A percentile compares a stretch with the other conserved stretches of the same genome.
Conservation (phyloP, 495 filamentous ascomycete species). For the Penicillium cataractarum region DNA sequence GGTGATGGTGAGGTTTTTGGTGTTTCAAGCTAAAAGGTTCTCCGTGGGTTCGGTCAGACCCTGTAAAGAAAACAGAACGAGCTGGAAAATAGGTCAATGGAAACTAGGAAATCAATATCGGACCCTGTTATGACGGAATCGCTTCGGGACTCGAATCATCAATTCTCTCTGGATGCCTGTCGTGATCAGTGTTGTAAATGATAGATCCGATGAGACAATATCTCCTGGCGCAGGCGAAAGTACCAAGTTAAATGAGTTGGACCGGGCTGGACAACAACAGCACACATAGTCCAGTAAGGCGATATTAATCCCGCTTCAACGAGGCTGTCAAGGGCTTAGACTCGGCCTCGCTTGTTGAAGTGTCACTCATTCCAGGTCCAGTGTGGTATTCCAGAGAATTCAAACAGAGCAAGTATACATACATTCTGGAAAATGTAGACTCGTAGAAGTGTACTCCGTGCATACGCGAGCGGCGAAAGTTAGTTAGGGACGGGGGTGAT, state of each 20-base stretch:
- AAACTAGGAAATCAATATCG: not conserved
- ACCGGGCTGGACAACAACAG: not conserved
- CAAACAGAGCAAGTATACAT: not conserved
- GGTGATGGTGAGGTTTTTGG: not conserved
- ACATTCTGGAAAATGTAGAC: not conserved
- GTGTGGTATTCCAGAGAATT: not conserved
- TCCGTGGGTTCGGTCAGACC: not conserved
- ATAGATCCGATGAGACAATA: not conserved
- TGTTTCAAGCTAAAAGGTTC: conserved; percentile 13
- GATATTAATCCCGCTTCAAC: not conserved
- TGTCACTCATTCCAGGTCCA: not conserved
- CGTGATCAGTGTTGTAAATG: not conserved
- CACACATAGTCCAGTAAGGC: not conserved
- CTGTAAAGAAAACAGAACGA: not conserved
- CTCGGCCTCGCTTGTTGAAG: not conserved
- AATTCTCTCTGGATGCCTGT: not conserved
- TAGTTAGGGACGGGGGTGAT: not conserved
- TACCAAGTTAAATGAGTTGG: not conserved
- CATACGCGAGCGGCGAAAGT: not conserved
- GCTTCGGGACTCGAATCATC: not conserved
- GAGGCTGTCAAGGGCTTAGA: not conserved
- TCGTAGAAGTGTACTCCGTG: not conserved
- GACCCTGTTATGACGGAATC: not conserved
- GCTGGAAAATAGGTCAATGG: not conserved
- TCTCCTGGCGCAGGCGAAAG: not conserved